These are phyloP conservation scores for Vaccinium myrtillus DNA, from an alignment of 148 eudicot species.

Conservation along the genomic window DNA sequence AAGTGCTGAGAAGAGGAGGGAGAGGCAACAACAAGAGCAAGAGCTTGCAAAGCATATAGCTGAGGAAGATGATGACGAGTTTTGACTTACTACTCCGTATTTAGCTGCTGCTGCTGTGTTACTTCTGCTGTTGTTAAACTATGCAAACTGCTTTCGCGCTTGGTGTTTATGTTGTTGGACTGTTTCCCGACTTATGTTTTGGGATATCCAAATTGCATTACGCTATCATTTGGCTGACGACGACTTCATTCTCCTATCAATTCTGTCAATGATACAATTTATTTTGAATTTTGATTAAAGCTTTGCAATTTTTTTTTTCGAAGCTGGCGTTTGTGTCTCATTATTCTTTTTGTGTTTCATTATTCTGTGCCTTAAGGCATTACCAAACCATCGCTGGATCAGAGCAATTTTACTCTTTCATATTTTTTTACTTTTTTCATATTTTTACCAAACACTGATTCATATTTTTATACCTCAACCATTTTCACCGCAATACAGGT, in stretches of 20 bases:
- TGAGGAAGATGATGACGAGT: slow-evolving; percentile 94
- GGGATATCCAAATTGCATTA: not conserved
- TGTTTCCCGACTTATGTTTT: not conserved
- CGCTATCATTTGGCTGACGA: no score
- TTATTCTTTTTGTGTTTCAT: not conserved
- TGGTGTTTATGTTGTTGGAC: not conserved
- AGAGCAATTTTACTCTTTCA: no score
- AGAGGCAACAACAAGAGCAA: slow-evolving; percentile 92
- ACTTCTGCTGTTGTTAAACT: no score
- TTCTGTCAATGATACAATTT: not conserved
- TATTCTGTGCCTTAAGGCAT: no score
- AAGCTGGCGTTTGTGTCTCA: not conserved
- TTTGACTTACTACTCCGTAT: slow-evolving; percentile 25
- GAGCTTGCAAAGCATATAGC: slow-evolving; percentile 96
- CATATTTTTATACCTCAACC: not conserved
- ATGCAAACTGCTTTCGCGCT: slow-evolving; percentile 1
- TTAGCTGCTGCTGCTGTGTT: not conserved
- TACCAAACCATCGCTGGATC: no score
- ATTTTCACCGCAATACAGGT: not conserved
- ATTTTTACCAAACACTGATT: no score
- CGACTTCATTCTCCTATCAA: no score
- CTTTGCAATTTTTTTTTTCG: not conserved
- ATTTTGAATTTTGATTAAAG: no score
- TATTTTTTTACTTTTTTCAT: no score
- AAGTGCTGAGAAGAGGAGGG: slow-evolving; percentile 94